Evolutionary conservation across 169 alveolate genomes (phyloP).

Genomic region (Condylostoma magnum): DNA sequence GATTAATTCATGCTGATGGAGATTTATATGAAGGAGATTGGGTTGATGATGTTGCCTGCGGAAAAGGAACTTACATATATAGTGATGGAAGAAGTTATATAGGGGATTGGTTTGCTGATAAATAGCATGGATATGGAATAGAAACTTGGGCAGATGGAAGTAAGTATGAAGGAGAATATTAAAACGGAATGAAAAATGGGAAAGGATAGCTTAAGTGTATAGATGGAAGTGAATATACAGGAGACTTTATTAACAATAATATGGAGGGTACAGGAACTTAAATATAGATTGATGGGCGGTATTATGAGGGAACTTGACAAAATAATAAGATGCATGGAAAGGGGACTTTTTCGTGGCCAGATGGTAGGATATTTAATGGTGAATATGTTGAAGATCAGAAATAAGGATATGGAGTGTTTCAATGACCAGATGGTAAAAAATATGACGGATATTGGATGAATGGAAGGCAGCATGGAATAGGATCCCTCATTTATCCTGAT

Average conservation of each 20-base stretch:
- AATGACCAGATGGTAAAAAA: conserved; percentile 60
- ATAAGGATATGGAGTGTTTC: conserved; percentile 48
- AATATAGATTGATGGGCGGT: conserved; percentile 62
- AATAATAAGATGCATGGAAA: conserved; percentile 62
- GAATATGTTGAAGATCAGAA: not conserved
- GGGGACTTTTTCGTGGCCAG: conserved; percentile 72
- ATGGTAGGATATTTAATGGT: conserved; percentile 53
- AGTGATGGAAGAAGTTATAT: conserved; percentile 50
- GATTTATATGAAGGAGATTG: conserved; percentile 55
- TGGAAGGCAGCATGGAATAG: conserved; percentile 27
- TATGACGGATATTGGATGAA: conserved; percentile 26
- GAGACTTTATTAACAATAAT: conserved; percentile 54
- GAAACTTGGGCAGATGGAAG: conserved; percentile 60
- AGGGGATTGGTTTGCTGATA: conserved; percentile 54
- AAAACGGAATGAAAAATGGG: conserved; percentile 60
- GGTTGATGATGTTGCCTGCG: conserved; percentile 46
- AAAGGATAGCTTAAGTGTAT: conserved; percentile 58
- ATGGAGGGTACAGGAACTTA: conserved; percentile 67
- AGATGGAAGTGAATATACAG: conserved; percentile 61
- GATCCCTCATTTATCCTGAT: no score
- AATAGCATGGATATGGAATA: conserved; percentile 52
- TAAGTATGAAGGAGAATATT: conserved; percentile 62
- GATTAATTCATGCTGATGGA: conserved; percentile 61
- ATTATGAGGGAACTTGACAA: conserved; percentile 63
- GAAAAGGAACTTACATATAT: conserved; percentile 48